Conservation (phyloP, 192 early-diverging fungal genomes). For the Chytriomyces hyalinus region DNA sequence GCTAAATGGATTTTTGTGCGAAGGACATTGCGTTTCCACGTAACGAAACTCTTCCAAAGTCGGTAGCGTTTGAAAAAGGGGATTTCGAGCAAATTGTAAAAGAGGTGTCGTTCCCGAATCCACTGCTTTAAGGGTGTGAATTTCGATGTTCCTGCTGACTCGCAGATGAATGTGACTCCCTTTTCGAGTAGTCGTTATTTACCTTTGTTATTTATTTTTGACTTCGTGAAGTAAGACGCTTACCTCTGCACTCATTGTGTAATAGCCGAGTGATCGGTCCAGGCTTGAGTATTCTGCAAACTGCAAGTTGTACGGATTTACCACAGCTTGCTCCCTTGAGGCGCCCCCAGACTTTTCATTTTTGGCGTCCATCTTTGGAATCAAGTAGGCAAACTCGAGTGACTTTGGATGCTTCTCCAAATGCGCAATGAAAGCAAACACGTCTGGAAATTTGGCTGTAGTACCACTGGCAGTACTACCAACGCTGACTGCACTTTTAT, state of each 20-base stretch:
- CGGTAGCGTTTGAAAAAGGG: constrained; percentile 53
- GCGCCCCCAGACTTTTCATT: not conserved
- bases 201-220: not conserved
- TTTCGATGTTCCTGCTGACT: constrained; percentile 30
- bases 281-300: constrained; percentile 45
- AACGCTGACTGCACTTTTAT: not conserved
- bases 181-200: constrained; percentile 10
- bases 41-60: constrained; percentile 52
- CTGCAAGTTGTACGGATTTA: constrained; percentile 53
- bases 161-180: constrained; percentile 50
- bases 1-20: constrained; percentile 47
- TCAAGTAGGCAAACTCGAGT: constrained; percentile 49
- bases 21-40: constrained; percentile 48
- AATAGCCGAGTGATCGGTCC: constrained; percentile 42
- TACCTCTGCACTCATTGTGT: constrained; percentile 51
- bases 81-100: constrained; percentile 49
- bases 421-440: constrained; percentile 40
- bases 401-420: constrained; percentile 43
- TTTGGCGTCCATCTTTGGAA: constrained; percentile 25
- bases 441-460: constrained; percentile 7
- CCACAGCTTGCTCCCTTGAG: constrained; percentile 41
- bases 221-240: not conserved
- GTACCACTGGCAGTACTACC: not conserved
- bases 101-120: constrained; percentile 50
- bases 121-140: constrained; percentile 55